Base-by-base conservation (phyloP, 1,284 basidiomycete species). In the Ganoderma sinense region DNA sequence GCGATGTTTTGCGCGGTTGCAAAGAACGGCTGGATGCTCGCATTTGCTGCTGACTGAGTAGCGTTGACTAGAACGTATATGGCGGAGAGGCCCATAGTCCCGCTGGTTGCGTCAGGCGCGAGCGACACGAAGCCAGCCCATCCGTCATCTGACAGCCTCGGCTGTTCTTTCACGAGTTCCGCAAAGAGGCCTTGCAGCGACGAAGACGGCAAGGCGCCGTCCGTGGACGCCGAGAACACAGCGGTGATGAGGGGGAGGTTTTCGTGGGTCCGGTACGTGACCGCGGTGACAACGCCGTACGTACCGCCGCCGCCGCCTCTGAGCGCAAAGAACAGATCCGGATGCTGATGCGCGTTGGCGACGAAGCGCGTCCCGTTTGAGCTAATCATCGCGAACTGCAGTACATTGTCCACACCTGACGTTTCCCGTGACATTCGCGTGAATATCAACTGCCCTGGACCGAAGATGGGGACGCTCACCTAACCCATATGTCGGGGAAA, bases 281-380 rank as follows among this genome's bases (percentile, higher is more conserved):
- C 82, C 10, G 80, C 81, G 48, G 79, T 80, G 14, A 86, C 78
- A 59, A 86, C 78, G 45, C 83, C 84, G 66, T 78, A 86, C 13
- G 82, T 85, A 4, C 83, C 78, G 4, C 84, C 85, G 1, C 87
- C 86, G 1, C 87, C 86, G 2, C 87, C 87, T 31, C 84, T 82
- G 64, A 88, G 74, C 0, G 86, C 86, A 82, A 85, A 88, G 77
- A 87, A 88, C 6, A 88, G 76, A 68, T 85, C 82, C 0, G 78
- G 4, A 71, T 85, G 78, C n/a, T 76, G 70, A 69, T 79, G 74
- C 4, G 77, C 69, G 69, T 85, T 85, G 23, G 77, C 83, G 18
- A 75, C 79, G 43, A 82, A 72, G 55, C 78, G 73, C 4, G 76
- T 69, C 13, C 84, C 85, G 41, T 77, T 74, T 1, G 84, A 76